Percentiles rank a stretch among this genome's conserved stretches.
Conservation (phyloP, 495 filamentous ascomycete genomes). For the Podospora anserina region DNA sequence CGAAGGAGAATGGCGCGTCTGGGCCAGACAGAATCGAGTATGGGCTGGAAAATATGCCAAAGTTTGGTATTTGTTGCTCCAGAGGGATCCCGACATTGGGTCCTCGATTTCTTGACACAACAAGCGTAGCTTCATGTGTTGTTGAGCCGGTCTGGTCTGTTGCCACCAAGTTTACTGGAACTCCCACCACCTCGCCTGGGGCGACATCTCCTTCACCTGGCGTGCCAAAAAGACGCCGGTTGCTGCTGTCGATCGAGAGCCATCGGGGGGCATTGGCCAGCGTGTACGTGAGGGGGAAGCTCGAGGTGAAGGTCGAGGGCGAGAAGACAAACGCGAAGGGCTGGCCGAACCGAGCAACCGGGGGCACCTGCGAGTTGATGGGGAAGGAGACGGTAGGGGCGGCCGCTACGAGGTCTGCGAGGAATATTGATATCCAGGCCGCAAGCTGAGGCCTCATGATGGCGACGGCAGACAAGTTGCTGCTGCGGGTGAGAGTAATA, state of each 20-base stretch:
- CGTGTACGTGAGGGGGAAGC: conserved; percentile 56
- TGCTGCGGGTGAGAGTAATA: neutral
- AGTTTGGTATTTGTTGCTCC: conserved; percentile 36
- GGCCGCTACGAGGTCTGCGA: conserved; percentile 36
- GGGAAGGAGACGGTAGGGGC: conserved; percentile 58
- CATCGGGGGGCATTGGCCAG: conserved; percentile 62
- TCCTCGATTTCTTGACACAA: conserved; percentile 53
- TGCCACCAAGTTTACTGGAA: conserved; percentile 58
- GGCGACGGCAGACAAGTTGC: conserved; percentile 1
- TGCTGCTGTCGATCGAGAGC: conserved; percentile 63
- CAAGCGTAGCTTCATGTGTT: conserved; percentile 57
- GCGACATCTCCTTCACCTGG: conserved; percentile 57
- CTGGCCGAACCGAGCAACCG: conserved; percentile 63
- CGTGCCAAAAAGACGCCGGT: conserved; percentile 62
- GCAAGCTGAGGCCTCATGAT: conserved; percentile 22
- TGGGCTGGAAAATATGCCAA: conserved; percentile 43
- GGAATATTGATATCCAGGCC: conserved; percentile 18
- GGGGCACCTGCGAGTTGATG: conserved; percentile 73
- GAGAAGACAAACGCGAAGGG: conserved; percentile 68
- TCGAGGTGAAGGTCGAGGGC: conserved; percentile 61
- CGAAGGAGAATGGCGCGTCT: conserved; percentile 37
- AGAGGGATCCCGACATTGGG: conserved; percentile 38
- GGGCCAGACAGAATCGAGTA: conserved; percentile 39
- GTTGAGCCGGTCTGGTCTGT: conserved; percentile 57
- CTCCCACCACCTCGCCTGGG: conserved; percentile 40